These are phyloP conservation scores for Cymbidium sinense DNA, from an alignment of 106 monocot species.

Conservation along the genomic window DNA sequence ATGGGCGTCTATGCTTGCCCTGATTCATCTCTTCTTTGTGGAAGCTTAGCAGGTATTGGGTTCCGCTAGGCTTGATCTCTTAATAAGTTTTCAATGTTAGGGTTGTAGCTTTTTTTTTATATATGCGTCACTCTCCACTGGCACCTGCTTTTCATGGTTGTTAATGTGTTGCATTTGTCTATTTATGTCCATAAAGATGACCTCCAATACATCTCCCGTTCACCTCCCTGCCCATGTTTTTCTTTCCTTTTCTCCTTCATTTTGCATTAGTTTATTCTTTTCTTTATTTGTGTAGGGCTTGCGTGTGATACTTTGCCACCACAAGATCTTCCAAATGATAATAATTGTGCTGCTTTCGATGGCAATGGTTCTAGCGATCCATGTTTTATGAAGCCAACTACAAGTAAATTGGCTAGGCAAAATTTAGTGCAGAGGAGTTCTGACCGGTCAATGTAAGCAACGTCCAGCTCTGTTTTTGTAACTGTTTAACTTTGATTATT, in stretches of 20 bases:
- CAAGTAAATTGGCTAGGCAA: constrained; percentile 74
- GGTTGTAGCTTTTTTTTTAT: not conserved
- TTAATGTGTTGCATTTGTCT: not conserved
- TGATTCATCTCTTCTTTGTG: constrained; percentile 10
- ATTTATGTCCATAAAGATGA: not conserved
- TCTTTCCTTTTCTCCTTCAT: not conserved
- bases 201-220: not conserved
- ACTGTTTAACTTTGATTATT: constrained; percentile 3
- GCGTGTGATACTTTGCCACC: not conserved
- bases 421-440: constrained; percentile 18
- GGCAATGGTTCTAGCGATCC: constrained; percentile 27
- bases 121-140: not conserved
- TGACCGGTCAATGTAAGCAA: constrained; percentile 12
- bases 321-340: constrained; percentile 15
- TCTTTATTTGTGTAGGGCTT: not conserved
- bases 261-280: not conserved
- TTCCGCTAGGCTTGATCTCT: not conserved
- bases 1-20: not conserved
- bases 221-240: not conserved
- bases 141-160: not conserved
- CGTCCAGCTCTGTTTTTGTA: not conserved
- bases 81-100: not conserved
- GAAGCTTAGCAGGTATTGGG: constrained; percentile 2
- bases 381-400: constrained; percentile 87
- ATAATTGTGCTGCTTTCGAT: constrained; percentile 13